Percentiles rank a stretch among this genome's conserved stretches.
These are phyloP conservation scores for Boechera retrofracta DNA, from an alignment of 345 rosid genomes.

Conservation along the genomic window DNA sequence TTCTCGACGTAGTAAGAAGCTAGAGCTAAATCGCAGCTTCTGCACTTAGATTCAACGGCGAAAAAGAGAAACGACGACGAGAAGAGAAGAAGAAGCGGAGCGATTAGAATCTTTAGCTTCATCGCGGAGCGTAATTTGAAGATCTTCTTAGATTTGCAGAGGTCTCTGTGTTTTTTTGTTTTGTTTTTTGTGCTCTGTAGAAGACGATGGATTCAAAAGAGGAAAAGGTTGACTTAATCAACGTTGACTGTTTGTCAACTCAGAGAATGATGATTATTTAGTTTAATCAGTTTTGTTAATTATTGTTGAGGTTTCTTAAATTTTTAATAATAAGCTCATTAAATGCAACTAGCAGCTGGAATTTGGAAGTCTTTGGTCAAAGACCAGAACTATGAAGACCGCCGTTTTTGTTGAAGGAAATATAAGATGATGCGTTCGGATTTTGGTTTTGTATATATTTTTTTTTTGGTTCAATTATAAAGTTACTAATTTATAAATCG, in stretches of 20 bases:
- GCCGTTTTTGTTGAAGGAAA: conserved; percentile 16
- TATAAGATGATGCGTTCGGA: neutral
- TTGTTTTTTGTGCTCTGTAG: neutral
- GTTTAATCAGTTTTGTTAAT: neutral
- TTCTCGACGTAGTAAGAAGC: conserved; percentile 60
- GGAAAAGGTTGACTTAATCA: conserved; percentile 25
- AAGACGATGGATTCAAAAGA: conserved; percentile 20
- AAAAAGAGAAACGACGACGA: conserved; percentile 27
- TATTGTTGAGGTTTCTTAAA: neutral
- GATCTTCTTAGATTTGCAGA: neutral
- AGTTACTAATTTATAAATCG: too few relatives aligned
- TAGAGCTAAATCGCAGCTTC: conserved; percentile 39
- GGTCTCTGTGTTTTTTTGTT: neutral
- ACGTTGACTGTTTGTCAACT: conserved; percentile 38
- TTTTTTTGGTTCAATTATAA: neutral
- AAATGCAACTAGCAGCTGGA: conserved; percentile 12
- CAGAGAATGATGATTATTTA: conserved; percentile 18
- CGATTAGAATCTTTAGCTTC: conserved; percentile 12
- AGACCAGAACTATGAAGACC: neutral
- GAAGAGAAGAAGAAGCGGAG: conserved; percentile 5
- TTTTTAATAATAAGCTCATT: neutral
- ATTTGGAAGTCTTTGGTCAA: conserved; percentile 28
- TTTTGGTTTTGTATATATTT: neutral
- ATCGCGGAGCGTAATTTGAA: conserved; percentile 12
- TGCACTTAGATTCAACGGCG: conserved; percentile 56